These are phyloP conservation scores for Blastosporella zonata DNA, from an alignment of 1,284 basidiomycete species.

Conservation along the genomic window DNA sequence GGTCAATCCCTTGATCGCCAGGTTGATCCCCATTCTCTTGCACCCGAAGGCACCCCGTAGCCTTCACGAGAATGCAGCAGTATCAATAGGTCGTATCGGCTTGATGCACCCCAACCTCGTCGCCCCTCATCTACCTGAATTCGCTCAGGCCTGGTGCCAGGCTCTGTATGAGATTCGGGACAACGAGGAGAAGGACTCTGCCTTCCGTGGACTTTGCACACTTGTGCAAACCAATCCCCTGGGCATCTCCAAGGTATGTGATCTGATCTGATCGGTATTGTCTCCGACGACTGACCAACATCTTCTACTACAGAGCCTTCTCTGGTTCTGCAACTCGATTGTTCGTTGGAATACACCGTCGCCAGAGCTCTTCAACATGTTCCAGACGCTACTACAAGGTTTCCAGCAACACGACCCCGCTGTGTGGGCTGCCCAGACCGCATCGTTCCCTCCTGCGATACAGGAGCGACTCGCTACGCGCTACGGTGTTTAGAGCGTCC, in stretches of 20 bases:
- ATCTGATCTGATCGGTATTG: background rate
- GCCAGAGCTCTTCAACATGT: constrained; percentile 86
- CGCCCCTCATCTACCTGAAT: constrained; percentile 87
- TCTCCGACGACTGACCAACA: constrained; percentile 10
- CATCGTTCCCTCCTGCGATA: constrained; percentile 74
- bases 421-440: constrained; percentile 75
- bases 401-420: constrained; percentile 83
- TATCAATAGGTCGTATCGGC: constrained; percentile 97
- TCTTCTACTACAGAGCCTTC: constrained; percentile 60
- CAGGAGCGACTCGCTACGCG: constrained; percentile 73
- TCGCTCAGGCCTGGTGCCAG: constrained; percentile 96
- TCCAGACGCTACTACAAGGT: constrained; percentile 77
- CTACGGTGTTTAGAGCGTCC: constrained; percentile 61
- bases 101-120: constrained; percentile 88
- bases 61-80: constrained; percentile 96
- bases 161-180: constrained; percentile 98
- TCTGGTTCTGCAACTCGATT: constrained; percentile 98
- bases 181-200: constrained; percentile 99
- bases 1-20: constrained; percentile 82
- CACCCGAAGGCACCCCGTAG: constrained; percentile 92
- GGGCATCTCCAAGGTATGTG: constrained; percentile 80
- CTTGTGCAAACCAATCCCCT: constrained; percentile 93
- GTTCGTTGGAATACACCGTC: constrained; percentile 92
- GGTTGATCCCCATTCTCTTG: constrained; percentile 90
- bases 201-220: constrained; percentile 96